Evolutionary conservation across 768 basidiomycete species (phyloP).

Genomic region (Termitomyces sp.): DNA sequence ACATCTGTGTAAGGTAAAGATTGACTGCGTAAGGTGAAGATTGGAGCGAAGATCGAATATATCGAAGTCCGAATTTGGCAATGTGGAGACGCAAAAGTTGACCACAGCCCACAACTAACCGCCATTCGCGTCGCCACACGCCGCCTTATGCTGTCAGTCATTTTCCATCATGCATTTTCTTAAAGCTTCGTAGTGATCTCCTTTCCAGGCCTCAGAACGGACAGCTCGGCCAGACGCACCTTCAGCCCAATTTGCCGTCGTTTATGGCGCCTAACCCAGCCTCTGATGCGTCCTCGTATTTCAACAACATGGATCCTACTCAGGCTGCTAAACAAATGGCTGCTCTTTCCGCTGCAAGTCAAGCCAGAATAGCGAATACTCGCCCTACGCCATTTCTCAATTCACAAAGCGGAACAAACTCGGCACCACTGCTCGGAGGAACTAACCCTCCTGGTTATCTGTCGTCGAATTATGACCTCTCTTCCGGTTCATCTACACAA

Average conservation of each 20-base stretch:
- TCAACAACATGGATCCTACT: conserved; percentile 56
- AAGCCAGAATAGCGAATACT: conserved; percentile 54
- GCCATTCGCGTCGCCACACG: conserved; percentile 9
- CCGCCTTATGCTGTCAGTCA: conserved; percentile 28
- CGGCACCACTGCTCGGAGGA: conserved; percentile 66
- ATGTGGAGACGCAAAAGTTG: conserved; percentile 8
- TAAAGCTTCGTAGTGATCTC: conserved; percentile 4
- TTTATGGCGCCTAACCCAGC: conserved; percentile 25
- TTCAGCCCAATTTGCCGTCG: conserved; percentile 25
- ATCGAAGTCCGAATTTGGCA: conserved; percentile 9
- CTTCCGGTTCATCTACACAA: conserved; percentile 26
- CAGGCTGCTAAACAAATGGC: conserved; percentile 79
- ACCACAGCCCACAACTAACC: conserved; percentile 1
- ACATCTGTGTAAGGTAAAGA: too few species aligned
- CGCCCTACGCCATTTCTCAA: conserved; percentile 26
- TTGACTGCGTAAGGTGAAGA: background rate
- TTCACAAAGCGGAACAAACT: conserved; percentile 51
- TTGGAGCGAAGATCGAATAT: background rate
- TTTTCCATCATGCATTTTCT: conserved; percentile 6
- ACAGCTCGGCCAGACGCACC: conserved; percentile 27
- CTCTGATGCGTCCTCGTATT: conserved; percentile 33
- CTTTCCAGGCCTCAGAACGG: conserved; percentile 24
- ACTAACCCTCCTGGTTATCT: conserved; percentile 40
- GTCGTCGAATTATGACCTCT: conserved; percentile 39
- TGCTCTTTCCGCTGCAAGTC: conserved; percentile 59